Evolutionary conservation across 352 stramenopile species (phyloP), one percentile per base, ranked within the genome.

Genomic region (Blastocystis sp.): DNA sequence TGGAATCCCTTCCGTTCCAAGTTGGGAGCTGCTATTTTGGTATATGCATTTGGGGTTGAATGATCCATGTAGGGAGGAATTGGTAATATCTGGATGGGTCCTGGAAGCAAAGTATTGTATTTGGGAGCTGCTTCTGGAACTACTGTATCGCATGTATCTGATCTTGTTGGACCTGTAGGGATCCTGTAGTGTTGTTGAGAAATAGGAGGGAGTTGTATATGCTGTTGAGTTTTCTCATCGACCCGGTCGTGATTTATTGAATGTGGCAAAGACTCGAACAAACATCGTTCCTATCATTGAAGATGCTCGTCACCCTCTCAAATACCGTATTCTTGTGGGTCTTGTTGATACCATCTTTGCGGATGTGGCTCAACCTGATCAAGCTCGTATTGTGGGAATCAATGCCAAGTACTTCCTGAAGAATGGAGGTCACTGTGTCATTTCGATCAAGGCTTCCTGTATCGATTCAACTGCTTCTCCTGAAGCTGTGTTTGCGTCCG

Each of bases 1-100:
- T 99, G 96, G 96, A 99, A 99, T 92, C 96, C 96, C 83, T 99
- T 99, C 93, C 93, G 96, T 88, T 98, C 95, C 69, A 99, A 99
- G 93, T 92, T 99, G 54, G 96, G 95, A 42, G 96, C 96, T 42
- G 96, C 96, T 42, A 97, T 99, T 89, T 91, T 99, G n/a, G 77
- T 74, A 39, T 2, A 35, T 21, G 16, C 0, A 42, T 24, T 73
- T 2, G 21, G 1, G 1, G 21, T 73, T 29, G 2, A 75, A 19
- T 61, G 12, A 77, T 63, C 39, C 39, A 16, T 27, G 19, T 87
- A 87, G n/a, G 96, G 96, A 88, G 96, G 96, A 91, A 93, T 98
- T 21, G 93, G 97, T 91, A 97, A 98, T 91, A 98, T 99, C 88
- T 98, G 92, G 93, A 99, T 99, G 89, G 91, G 91, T 65, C 96